Evolutionary conservation across 2,329 filamentous ascomycete species (phyloP), one percentile per base, ranked within the genome.

Genomic region (Lecanicillium sp.): DNA sequence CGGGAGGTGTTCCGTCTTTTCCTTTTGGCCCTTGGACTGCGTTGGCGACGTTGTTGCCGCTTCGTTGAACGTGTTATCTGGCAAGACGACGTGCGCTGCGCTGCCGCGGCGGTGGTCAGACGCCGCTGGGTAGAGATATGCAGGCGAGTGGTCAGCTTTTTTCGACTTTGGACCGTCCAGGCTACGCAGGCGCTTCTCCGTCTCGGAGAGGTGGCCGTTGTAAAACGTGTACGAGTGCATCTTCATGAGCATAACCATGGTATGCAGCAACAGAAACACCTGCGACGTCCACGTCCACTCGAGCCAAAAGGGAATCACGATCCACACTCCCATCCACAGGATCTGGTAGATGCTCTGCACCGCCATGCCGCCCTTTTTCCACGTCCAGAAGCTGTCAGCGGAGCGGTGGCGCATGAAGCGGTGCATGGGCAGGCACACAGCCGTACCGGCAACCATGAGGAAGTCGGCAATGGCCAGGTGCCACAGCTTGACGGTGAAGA

Each of bases 171-270:
- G 87, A 41, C 76, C 64, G 59, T 98, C 92, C 25, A 98, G 79
- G 29, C 79, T 79, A 40, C 76, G 77, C 11, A 98, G 71, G 10
- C 87, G 81, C 55, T 83, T 81, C 59, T 94, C 78, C 0, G 87
- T 94, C 59, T 92, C 87, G 49, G 84, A 86, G 13, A 98, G 71
- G 60, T 98, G 92, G 10, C 92, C 92, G 53, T 96, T 97, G 68
- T 98, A 98, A 61, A 97, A 98, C 17, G 87, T 85, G 56, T 95
- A 98, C 5, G 89, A 96, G 60, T 98, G 92, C 79, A 97, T 92
- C 70, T 98, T 98, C 92, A 98, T 98, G 36, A 96, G 79, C 15
- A 98, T 72, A 7, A 87, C 83, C 62, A 98, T 79, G 31, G 88
- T 83, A 61, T 98, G 92, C 25, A 98, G 70, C 10, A 89, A 83